A percentile compares a stretch with the other conserved stretches of the same genome.
Evolutionary conservation across 495 filamentous ascomycete species (phyloP).

Genomic region (Pyrenopolyporus hunteri): DNA sequence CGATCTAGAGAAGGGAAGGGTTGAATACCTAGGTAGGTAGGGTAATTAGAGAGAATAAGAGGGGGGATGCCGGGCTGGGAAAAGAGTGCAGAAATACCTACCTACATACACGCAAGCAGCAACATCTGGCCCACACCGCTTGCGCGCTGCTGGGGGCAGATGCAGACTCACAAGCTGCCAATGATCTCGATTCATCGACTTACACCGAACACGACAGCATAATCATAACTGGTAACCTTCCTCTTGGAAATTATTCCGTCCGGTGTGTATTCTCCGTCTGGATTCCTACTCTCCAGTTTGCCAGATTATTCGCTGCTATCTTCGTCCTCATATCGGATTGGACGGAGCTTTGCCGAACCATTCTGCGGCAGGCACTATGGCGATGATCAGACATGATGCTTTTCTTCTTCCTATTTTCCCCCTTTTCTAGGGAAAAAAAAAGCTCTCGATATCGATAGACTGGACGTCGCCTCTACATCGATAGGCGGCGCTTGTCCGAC

Average conservation of each 20-base stretch:
- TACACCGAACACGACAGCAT: slow-evolving; percentile 40
- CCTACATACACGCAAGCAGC: background rate
- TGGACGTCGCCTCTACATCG: background rate
- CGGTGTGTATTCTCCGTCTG: slow-evolving; percentile 6
- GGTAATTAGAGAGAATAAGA: slow-evolving; percentile 11
- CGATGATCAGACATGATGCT: slow-evolving; percentile 14
- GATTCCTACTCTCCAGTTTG: background rate
- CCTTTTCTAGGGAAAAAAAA: background rate
- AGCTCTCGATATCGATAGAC: background rate
- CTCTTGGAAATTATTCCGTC: slow-evolving; percentile 9
- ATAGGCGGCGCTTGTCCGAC: slow-evolving; percentile 6
- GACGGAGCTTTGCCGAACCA: slow-evolving; percentile 12
- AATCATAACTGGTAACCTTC: slow-evolving; percentile 25
- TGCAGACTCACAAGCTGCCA: slow-evolving; percentile 26
- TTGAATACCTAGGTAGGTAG: too few species aligned
- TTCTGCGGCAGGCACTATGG: slow-evolving; percentile 1
- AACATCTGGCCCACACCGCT: slow-evolving; percentile 31
- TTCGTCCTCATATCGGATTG: slow-evolving; percentile 13
- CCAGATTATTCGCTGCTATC: background rate
- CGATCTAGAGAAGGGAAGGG: slow-evolving; percentile 10
- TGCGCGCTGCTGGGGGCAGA: slow-evolving; percentile 24
- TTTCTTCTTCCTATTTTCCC: too few species aligned
- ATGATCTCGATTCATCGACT: slow-evolving; percentile 22
- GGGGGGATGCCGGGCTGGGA: background rate
- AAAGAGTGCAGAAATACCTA: background rate